Base-by-base conservation (phyloP, 1,284 basidiomycete species). In the Sporisorium iseilematis-ciliati region DNA sequence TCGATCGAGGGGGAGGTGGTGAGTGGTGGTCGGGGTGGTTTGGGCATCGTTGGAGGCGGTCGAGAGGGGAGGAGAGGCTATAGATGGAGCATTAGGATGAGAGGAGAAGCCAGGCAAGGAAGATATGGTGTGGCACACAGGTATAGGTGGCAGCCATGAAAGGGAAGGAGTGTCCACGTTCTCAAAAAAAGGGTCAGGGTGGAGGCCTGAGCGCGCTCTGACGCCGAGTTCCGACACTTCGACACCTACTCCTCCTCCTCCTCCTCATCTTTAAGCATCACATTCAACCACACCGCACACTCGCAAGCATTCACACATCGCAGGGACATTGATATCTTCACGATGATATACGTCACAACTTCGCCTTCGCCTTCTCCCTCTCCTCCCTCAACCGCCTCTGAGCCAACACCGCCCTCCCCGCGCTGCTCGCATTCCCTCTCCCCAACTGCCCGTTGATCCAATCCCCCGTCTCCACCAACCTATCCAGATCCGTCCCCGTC, bases 401-500 rank as follows among this genome's bases (percentile, higher is more conserved):
- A 6, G 79, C 79, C 31, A 80, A 41, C 1, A 80, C 38, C n/a
- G 78, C 78, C 25, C 76, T 54, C 1, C 80, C 80, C 2, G 73
- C 76, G 31, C 33, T 73, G 48, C 74, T 77, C 3, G 57, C 71
- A 49, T 76, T 78, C 3, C 18, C 31, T 29, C 63, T 69, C 2
- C 77, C 77, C 7, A 82, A 64, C 54, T 67, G 35, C 2, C 38
- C 46, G 26, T 62, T 61, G 53, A 76, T 75, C 75, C 75, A 73
- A 11, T 78, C 64, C 16, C 81, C 73, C 55, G 76, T 49, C 16
- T 75, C 63, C 4, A 79, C 77, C 3, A 72, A 45, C 48, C 53
- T 61, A 26, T 68, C 31, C 20, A 83, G 86, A 71, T 92, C 88
- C 45, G 92, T 87, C 14, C 88, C 89, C 0, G 93, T 91, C 16